A percentile compares a stretch with the other conserved stretches of the same genome.
These are phyloP conservation scores for Acanthamoeba castellanii DNA, from an alignment of 208 protist genomes.

Conservation along the genomic window DNA sequence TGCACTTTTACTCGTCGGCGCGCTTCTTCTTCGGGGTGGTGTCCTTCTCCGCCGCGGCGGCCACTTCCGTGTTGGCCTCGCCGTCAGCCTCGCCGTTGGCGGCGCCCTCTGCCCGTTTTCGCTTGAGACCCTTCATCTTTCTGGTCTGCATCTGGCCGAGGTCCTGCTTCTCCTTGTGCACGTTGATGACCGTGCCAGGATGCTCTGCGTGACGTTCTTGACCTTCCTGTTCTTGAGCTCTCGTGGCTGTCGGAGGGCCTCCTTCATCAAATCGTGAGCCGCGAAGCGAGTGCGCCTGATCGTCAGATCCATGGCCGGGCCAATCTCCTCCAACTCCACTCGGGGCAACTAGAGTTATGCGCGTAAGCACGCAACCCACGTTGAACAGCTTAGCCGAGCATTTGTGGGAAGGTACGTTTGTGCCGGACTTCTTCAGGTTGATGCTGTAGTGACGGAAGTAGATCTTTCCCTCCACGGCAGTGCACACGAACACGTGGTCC, in stretches of 20 bases:
- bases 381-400: no score
- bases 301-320: conserved; percentile 87
- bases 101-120: conserved; percentile 41
- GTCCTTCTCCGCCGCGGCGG: not conserved
- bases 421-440: conserved; percentile 78
- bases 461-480: conserved; percentile 78
- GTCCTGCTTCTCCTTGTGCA: conserved; percentile 84
- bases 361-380: not conserved
- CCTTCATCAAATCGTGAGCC: conserved; percentile 66
- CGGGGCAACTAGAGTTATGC: conserved; percentile 78
- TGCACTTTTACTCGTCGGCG: not conserved
- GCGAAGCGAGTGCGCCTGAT: conserved; percentile 84
- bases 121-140: conserved; percentile 85
- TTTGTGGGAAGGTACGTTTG: conserved; percentile 21
- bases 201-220: conserved; percentile 83
- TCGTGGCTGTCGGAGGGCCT: conserved; percentile 75
- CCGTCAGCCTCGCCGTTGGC: not conserved
- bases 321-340: conserved; percentile 90
- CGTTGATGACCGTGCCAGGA: conserved; percentile 62
- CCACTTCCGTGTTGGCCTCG: not conserved
- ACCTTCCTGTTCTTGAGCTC: conserved; percentile 75
- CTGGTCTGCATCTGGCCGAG: conserved; percentile 76
- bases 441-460: conserved; percentile 80
- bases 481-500: conserved; percentile 88
- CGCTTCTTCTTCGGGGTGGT: not conserved